Conservation (phyloP, 83 land plant genomes). For the Diphasiastrum complanatum region DNA sequence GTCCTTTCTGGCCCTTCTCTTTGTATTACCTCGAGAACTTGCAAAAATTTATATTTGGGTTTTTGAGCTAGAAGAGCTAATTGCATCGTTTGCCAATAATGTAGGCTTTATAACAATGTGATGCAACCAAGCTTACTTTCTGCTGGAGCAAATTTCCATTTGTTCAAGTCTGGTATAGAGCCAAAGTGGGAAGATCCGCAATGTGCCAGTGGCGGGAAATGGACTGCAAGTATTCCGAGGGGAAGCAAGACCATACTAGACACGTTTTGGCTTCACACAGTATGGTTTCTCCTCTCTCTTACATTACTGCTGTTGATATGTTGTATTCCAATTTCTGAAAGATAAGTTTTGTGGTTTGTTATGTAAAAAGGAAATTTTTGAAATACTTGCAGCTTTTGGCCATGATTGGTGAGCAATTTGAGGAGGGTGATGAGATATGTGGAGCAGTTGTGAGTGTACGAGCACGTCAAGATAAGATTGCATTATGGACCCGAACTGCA, state of each 20-base stretch:
- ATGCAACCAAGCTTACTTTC: constrained; percentile 44
- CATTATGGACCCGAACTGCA: constrained; percentile 89
- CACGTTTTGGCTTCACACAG: constrained; percentile 71
- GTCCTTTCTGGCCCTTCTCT: too few species aligned
- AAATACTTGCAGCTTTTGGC: constrained; percentile 62
- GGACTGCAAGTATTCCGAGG: constrained; percentile 47
- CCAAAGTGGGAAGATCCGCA: constrained; percentile 96
- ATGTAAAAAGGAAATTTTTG: not conserved
- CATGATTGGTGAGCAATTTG: constrained; percentile 92
- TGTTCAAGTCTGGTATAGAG: constrained; percentile 81
- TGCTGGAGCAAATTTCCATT: constrained; percentile 61
- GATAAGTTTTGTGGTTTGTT: not conserved
- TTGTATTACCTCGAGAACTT: too few species aligned
- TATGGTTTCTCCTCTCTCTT: constrained; percentile 21
- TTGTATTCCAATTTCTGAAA: not conserved
- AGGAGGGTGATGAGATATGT: constrained; percentile 84
- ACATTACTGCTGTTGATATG: constrained; percentile 1
- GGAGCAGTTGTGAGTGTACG: constrained; percentile 89
- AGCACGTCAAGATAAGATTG: constrained; percentile 69
- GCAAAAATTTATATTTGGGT: too few species aligned
- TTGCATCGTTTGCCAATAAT: not conserved
- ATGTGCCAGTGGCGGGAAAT: constrained; percentile 89
- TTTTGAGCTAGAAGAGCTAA: too few species aligned
- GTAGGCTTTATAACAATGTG: constrained; percentile 57
- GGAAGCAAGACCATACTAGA: constrained; percentile 54